Evolutionary conservation across 1,139 yeast genomes (phyloP).

Genomic region (Blastobotrys malaysiensis): DNA sequence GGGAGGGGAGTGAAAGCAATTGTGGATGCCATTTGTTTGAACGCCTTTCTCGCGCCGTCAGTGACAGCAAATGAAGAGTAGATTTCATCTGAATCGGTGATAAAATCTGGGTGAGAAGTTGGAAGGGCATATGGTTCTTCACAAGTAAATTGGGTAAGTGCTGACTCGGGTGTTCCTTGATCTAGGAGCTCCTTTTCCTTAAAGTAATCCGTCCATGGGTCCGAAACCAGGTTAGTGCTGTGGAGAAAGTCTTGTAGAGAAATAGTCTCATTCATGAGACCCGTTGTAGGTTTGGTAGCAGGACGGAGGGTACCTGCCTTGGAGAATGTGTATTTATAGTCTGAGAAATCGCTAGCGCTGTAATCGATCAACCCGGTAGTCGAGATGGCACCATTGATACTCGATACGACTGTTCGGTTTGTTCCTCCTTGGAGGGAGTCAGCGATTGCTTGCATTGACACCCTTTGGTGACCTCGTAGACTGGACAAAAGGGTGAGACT

Average conservation of each 20-base stretch:
- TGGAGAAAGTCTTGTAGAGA: slow-evolving; percentile 6
- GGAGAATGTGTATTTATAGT: slow-evolving; percentile 32
- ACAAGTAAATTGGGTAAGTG: slow-evolving; percentile 16
- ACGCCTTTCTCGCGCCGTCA: slow-evolving; percentile 40
- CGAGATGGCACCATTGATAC: slow-evolving; percentile 15
- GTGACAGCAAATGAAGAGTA: slow-evolving; percentile 43
- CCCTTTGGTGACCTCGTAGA: slow-evolving; percentile 19
- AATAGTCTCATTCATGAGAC: slow-evolving; percentile 7
- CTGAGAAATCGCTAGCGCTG: slow-evolving; percentile 10
- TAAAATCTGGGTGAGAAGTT: slow-evolving; percentile 24
- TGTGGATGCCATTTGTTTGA: slow-evolving; percentile 45
- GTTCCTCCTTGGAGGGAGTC: slow-evolving; percentile 21
- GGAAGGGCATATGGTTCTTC: slow-evolving; percentile 21
- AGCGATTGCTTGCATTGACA: slow-evolving; percentile 26
- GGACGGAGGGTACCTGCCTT: slow-evolving; percentile 29
- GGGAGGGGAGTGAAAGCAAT: slow-evolving; percentile 41
- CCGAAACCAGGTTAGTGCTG: slow-evolving; percentile 1
- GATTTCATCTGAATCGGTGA: slow-evolving; percentile 22
- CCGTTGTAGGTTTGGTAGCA: slow-evolving; percentile 7
- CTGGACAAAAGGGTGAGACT: slow-evolving; percentile 28
- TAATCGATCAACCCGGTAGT: slow-evolving; percentile 15
- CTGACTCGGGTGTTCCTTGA: slow-evolving; percentile 21
- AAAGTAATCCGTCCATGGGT: slow-evolving; percentile 18
- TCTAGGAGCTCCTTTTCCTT: slow-evolving; percentile 13
- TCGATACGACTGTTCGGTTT: slow-evolving; percentile 24